Percentiles rank a stretch among this genome's conserved stretches.
Conservation (phyloP, 192 early-diverging fungal species). For the Coemansia sp. region DNA sequence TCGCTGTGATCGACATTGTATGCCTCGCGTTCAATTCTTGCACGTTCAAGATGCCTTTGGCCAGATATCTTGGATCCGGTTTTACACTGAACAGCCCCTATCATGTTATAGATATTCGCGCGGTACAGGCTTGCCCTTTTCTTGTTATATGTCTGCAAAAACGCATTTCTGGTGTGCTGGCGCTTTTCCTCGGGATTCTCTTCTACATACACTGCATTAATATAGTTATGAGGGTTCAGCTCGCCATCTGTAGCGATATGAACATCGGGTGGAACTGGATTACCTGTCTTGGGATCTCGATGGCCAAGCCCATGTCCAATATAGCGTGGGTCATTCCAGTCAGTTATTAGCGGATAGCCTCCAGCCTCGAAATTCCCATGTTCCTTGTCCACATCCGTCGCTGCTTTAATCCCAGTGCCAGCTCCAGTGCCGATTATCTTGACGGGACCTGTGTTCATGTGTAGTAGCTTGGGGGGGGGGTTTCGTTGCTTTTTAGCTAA, state of each 20-base stretch:
- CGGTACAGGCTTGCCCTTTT: conserved; percentile 46
- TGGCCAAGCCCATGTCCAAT: conserved; percentile 51
- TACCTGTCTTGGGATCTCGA: conserved; percentile 51
- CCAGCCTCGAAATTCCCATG: conserved; percentile 36
- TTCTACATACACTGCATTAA: conserved; percentile 16
- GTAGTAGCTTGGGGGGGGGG: too few species aligned
- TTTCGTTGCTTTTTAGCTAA: neutral
- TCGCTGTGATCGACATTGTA: conserved; percentile 51
- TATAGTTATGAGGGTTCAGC: conserved; percentile 53
- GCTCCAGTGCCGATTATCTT: conserved; percentile 47
- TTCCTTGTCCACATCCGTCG: conserved; percentile 49
- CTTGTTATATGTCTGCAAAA: conserved; percentile 31
- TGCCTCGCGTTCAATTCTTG: conserved; percentile 38
- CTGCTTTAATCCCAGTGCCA: conserved; percentile 41
- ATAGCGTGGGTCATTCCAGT: conserved; percentile 47
- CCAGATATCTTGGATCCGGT: conserved; percentile 24
- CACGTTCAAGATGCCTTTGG: conserved; percentile 34
- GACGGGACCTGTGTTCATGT: conserved; percentile 1
- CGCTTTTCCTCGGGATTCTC: conserved; percentile 37
- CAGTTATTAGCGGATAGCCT: conserved; percentile 42
- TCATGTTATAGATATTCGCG: conserved; percentile 30
- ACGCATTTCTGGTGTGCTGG: conserved; percentile 36
- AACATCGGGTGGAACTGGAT: conserved; percentile 34
- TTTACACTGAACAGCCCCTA: conserved; percentile 33
- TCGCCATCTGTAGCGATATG: conserved; percentile 48